Evolutionary conservation across 1,284 basidiomycete species (phyloP).

Genomic region (Trichosporon faecale): DNA sequence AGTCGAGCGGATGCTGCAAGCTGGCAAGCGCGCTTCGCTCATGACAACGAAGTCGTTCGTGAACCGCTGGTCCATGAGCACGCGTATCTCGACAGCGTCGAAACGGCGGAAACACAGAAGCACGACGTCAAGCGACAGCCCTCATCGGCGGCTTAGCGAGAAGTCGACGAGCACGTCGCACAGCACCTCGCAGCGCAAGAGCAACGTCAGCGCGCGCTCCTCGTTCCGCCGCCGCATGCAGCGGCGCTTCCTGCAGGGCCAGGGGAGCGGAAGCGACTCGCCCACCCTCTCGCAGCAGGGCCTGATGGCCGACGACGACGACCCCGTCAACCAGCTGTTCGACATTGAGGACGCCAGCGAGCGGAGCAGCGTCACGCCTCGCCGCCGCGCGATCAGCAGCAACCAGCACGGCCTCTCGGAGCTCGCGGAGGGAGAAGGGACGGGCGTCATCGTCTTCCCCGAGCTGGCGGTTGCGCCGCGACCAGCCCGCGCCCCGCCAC

Average conservation of each 20-base stretch:
- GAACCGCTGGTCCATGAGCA: conserved; percentile 8
- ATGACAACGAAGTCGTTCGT: conserved; percentile 15
- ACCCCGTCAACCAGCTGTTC: conserved; percentile 15
- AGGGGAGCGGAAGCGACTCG: neutral
- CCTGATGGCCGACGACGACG: conserved; percentile 7
- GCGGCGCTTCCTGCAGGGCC: neutral
- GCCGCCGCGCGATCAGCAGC: conserved; percentile 19
- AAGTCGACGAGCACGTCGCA: conserved; percentile 10
- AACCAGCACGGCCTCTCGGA: neutral
- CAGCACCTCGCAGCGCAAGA: conserved; percentile 7
- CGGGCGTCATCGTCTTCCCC: conserved; percentile 30
- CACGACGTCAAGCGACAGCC: conserved; percentile 3
- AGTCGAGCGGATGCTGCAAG: conserved; percentile 39
- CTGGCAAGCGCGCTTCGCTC: conserved; percentile 36
- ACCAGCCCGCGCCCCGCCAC: conserved; percentile 5
- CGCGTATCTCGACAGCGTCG: neutral
- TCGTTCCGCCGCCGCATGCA: conserved; percentile 5
- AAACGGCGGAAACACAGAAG: conserved; percentile 6
- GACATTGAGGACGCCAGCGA: conserved; percentile 6
- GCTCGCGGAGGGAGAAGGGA: conserved; percentile 12
- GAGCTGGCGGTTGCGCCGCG: conserved; percentile 22
- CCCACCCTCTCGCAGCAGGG: neutral
- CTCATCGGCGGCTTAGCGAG: conserved; percentile 8
- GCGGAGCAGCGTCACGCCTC: conserved; percentile 12
- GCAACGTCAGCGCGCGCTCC: conserved; percentile 1